These are phyloP conservation scores for Melocanna baccifera DNA, from an alignment of 176 grass and related monocot genomes.

Conservation along the genomic window DNA sequence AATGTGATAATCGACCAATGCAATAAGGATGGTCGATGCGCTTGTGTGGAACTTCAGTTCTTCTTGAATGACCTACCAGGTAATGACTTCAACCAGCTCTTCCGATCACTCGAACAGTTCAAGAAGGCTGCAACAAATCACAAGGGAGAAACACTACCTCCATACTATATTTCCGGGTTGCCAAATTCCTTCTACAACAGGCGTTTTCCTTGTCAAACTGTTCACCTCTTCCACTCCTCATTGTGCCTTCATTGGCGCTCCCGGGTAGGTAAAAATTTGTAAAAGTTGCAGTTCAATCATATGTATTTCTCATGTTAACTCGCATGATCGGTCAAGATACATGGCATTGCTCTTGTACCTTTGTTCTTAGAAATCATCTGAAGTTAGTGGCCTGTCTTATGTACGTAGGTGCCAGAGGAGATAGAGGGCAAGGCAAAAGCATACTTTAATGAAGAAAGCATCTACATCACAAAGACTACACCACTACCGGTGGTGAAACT, in stretches of 20 bases:
- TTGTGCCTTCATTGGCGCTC: conserved; percentile 36
- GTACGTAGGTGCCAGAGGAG: not conserved
- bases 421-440: not conserved
- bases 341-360: no score
- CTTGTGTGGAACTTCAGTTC: no score
- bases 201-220: conserved; percentile 34
- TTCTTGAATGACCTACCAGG: no score
- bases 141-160: not conserved
- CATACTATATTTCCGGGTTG: conserved; percentile 15
- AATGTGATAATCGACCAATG: no score
- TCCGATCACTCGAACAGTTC: not conserved
- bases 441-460: conserved; percentile 20
- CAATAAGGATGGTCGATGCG: no score
- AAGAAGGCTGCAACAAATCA: not conserved
- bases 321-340: no score
- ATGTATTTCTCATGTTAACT: no score
- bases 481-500: conserved; percentile 18
- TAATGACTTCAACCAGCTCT: no score
- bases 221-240: conserved; percentile 50
- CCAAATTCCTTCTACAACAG: conserved; percentile 34
- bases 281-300: no score
- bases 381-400: not conserved
- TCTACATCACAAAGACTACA: conserved; percentile 20
- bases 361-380: no score
- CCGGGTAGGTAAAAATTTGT: not conserved